Conservation (phyloP, 2,329 filamentous ascomycete species). For the Penicillium nordicum region DNA sequence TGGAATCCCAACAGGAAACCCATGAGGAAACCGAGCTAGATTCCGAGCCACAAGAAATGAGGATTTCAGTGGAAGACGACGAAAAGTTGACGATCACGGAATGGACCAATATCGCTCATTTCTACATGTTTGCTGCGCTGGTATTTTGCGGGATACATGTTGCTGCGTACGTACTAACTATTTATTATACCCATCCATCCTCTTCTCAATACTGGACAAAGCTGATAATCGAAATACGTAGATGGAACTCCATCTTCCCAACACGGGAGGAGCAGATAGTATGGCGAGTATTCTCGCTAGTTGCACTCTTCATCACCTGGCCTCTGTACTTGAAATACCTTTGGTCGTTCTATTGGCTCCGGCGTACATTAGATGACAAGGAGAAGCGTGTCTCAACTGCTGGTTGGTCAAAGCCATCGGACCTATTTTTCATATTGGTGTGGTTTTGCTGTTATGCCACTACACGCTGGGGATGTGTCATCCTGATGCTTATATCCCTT, state of each 20-base stretch:
- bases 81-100: background rate
- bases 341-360: background rate
- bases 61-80: background rate
- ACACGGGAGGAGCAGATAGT: background rate
- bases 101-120: background rate
- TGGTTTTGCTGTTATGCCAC: background rate
- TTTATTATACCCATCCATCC: background rate
- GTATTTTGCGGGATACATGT: conserved; percentile 8
- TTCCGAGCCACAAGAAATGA: background rate
- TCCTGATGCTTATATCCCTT: conserved; percentile 12
- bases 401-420: background rate
- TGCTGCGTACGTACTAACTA: conserved; percentile 6
- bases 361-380: background rate
- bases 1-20: background rate
- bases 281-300: conserved; percentile 8
- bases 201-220: background rate
- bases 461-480: conserved; percentile 4
- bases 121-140: conserved; percentile 3
- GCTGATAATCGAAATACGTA: background rate
- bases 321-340: background rate
- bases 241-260: conserved; percentile 9
- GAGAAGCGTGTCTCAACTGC: background rate
- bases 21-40: background rate
- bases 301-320: background rate
- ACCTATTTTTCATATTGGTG: background rate